Conservation (phyloP, 257 asterid species). For the Petunia axillaris region DNA sequence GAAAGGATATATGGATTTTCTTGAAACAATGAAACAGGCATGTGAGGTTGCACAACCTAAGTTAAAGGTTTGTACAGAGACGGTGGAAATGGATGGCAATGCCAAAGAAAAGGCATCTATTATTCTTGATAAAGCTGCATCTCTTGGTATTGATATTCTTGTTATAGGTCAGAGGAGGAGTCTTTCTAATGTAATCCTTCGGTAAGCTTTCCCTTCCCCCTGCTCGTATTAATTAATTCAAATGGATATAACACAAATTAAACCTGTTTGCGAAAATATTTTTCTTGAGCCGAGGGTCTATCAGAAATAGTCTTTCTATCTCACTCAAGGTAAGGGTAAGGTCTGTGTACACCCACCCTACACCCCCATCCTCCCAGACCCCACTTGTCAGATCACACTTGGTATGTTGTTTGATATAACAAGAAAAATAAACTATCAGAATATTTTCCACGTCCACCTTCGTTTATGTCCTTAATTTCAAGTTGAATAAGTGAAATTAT, state of each 20-base stretch:
- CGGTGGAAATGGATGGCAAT: conserved; percentile 55
- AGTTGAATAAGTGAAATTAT: not conserved
- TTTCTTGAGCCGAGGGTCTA: no score
- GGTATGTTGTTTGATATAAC: no score
- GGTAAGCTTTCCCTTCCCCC: conserved; percentile 38
- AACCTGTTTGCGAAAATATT: no score
- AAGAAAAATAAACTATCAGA: no score
- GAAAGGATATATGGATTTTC: conserved; percentile 48
- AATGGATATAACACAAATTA: not conserved
- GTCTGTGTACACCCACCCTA: no score
- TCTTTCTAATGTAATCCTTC: conserved; percentile 62
- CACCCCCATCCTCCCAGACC: no score
- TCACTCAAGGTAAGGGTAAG: no score
- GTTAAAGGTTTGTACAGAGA: conserved; percentile 50
- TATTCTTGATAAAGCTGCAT: conserved; percentile 50
- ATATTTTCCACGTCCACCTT: no score
- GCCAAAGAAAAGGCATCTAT: conserved; percentile 66
- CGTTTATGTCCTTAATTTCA: not conserved
- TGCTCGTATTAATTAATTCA: not conserved
- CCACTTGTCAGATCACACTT: no score
- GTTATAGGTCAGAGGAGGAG: conserved; percentile 65
- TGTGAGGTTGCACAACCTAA: conserved; percentile 48
- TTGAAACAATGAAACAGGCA: conserved; percentile 60
- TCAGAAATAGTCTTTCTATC: no score
- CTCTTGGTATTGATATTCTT: conserved; percentile 53